Base-by-base conservation (phyloP, 495 filamentous ascomycete genomes). In the Cercophora scortea region DNA sequence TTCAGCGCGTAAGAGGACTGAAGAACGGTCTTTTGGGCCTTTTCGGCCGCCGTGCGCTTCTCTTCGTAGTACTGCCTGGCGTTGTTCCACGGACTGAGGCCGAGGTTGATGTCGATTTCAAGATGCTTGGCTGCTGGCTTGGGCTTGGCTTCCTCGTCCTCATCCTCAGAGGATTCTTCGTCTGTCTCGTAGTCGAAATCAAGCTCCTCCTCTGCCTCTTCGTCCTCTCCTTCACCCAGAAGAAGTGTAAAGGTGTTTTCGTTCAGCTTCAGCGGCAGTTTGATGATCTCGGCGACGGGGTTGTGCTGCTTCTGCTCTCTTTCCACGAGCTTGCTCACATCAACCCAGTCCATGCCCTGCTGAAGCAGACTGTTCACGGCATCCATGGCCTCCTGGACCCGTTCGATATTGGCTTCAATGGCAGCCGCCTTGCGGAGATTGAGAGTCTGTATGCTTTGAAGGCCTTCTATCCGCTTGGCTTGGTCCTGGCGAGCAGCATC, bases 271-370 rank as follows among this genome's bases (percentile, higher is more conserved):
- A 98, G 71, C 0, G 93, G 93, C 8, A 94, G 67, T 61, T 89
- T 88, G 54, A 98, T 95, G 16, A 88, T 84, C 56, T 86, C 77
- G 7, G 93, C 93, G 16, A 96, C 90, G 0, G 87, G 81, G 58
- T 98, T 98, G 12, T 84, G 75, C 50, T 83, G 75, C 48, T 71
- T 77, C 60, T 94, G 85, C 63, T 97, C 91, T 60, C 86, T 77
- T 60, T 96, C 89, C 43, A 98, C 86, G 56, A 98, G 73, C 32
- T 83, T 84, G 8, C 83, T 89, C 61, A 96, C 88, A 50, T 95
- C 87, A 9, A 86, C 82, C 93, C 93, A 98, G 58, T 97, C 93
- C 92, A 96, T 96, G 7, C 90, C 91, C 61, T 96, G 90, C 8
- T 81, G 81, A 38, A 97, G 79, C 13, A 98, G 71, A 0, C 87